Conservation (phyloP, 352 stramenopile genomes). For the Phytophthora cactorum region DNA sequence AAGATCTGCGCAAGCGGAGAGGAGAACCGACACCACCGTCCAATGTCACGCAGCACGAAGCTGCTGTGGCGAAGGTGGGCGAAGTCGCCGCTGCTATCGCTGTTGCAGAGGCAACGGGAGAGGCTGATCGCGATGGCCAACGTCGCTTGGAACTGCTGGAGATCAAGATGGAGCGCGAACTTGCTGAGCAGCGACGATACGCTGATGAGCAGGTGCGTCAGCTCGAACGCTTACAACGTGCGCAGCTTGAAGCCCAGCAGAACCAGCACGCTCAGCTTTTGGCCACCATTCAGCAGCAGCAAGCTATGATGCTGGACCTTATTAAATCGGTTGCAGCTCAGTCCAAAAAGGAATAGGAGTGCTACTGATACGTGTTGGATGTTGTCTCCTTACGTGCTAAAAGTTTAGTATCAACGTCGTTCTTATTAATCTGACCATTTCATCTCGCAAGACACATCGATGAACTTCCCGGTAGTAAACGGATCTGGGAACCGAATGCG, state of each 20-base stretch:
- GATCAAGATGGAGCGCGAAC: slow-evolving; percentile 39
- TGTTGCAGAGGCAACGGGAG: slow-evolving; percentile 22
- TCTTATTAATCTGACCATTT: not conserved
- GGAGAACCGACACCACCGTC: slow-evolving; percentile 3
- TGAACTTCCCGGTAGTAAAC: slow-evolving; percentile 24
- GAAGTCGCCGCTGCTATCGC: slow-evolving; percentile 32
- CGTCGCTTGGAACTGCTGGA: slow-evolving; percentile 42
- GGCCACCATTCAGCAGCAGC: slow-evolving; percentile 44
- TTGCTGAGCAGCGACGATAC: slow-evolving; percentile 35
- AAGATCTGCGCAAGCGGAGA: slow-evolving; percentile 20
- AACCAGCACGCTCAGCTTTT: slow-evolving; percentile 38
- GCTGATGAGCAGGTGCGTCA: slow-evolving; percentile 38
- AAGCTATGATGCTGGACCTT: slow-evolving; percentile 47
- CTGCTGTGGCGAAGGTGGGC: slow-evolving; percentile 31
- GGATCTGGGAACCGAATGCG: slow-evolving; percentile 54
- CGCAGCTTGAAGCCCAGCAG: slow-evolving; percentile 37
- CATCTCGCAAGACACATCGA: slow-evolving; percentile 38
- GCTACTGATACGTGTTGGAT: not conserved
- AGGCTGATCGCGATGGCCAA: slow-evolving; percentile 21
- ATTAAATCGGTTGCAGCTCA: slow-evolving; percentile 38
- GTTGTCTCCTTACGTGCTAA: not conserved
- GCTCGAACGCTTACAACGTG: slow-evolving; percentile 32
- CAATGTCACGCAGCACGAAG: slow-evolving; percentile 31
- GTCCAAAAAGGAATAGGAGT: slow-evolving; percentile 23
- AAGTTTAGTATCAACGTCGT: not conserved